Base-by-base conservation (phyloP, 306 rosid species). In the Cucurbita maxima region DNA sequence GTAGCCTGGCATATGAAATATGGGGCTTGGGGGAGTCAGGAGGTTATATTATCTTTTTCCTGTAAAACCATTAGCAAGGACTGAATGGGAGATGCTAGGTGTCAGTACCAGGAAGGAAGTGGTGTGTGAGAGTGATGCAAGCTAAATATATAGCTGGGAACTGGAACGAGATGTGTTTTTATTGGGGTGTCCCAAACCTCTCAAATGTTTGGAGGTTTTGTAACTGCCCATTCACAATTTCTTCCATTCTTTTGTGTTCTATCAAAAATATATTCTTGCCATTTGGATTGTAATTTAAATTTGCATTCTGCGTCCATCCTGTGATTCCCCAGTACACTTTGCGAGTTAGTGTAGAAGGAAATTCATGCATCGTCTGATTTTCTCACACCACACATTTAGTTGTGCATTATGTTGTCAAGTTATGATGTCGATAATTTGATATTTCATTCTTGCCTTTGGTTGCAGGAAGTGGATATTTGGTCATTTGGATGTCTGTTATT, bases 381-480 rank as follows among this genome's bases (percentile, higher is more conserved):
- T 12, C 1, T 19, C 7, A 13, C 73, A 37, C 14, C 8, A 7
- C 20, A 30, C 19, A 20, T 67, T n/a, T 44, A 45, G 55, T 7
- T 67, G 37, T 67, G 56, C 55, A 12, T 44, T 44, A 40, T 44
- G 55, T 20, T 44, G 25, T 38, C 70, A 64, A 43, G 15, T 19
- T 45, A 20, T 19, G 38, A 67, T 43, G 53, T 67, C 12, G 5
- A 19, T 67, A 18, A 45, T 30, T 44, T 19, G 72, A 12, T 44
- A 44, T 45, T 19, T 47, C 59, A 34, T 20, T 58, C 10, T 58
- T 74, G 5, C n/a, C 71, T 73, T 16, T 81, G 63, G 68, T 59
- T 76, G 79, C 92, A 95, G 99, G 96, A 88, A 86, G 87, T 86
- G 68, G 99, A 95, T 86, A 87, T 95, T 77, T 95, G 99, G 99